Conservation (phyloP, 164 flowering plant genomes). For the Vitis rotundifolia region DNA sequence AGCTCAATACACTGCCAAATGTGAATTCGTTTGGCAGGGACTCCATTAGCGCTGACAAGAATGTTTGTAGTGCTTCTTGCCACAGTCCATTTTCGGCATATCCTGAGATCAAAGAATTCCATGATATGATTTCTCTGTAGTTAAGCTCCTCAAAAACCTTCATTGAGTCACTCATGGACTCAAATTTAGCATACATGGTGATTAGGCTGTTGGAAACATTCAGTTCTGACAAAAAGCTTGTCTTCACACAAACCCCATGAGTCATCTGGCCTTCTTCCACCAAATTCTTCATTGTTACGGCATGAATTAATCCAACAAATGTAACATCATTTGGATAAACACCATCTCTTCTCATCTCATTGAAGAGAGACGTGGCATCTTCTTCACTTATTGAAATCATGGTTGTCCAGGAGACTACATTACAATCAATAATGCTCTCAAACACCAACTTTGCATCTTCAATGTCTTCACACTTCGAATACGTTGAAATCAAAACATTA, state of each 20-base stretch:
- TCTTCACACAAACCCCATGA: constrained; percentile 67
- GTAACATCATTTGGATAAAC: constrained; percentile 94
- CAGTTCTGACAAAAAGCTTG: constrained; percentile 44
- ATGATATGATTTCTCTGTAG: constrained; percentile 57
- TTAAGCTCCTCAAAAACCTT: constrained; percentile 65
- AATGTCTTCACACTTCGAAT: constrained; percentile 56
- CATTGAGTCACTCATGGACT: constrained; percentile 45
- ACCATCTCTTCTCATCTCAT: constrained; percentile 63
- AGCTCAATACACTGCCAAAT: constrained; percentile 75
- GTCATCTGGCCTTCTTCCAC: constrained; percentile 55
- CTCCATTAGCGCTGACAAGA: constrained; percentile 40
- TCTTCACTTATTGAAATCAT: constrained; percentile 64
- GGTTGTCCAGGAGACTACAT: constrained; percentile 92
- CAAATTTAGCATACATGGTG: constrained; percentile 83
- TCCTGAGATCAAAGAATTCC: constrained; percentile 92
- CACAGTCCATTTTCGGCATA: constrained; percentile 61
- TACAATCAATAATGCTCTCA: constrained; percentile 51
- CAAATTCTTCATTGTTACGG: constrained; percentile 38
- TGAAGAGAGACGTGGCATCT: constrained; percentile 55
- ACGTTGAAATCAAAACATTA: constrained; percentile 75
- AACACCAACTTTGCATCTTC: constrained; percentile 63
- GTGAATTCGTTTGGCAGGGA: constrained; percentile 63
- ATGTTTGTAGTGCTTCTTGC: constrained; percentile 63
- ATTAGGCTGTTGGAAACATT: constrained; percentile 73
- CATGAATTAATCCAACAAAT: constrained; percentile 66